phyloP scores from a whole-genome alignment of 495 filamentous ascomycete species.

The Delitschia confertaspora region DNA sequence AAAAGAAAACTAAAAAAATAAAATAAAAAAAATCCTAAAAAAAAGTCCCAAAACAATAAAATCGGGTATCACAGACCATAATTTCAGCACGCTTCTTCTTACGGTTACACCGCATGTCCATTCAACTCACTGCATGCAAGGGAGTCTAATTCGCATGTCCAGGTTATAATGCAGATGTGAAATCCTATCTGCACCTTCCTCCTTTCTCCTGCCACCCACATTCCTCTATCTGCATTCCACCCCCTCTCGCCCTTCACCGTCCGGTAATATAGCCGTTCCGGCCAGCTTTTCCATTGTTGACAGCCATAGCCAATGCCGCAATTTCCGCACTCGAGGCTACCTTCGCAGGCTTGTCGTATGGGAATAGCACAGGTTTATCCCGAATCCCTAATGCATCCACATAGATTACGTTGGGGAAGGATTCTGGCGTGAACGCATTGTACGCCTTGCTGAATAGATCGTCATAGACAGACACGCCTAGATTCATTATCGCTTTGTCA shows the following conservation, averaged over 20 bases:
- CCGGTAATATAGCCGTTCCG: slow-evolving; percentile 17
- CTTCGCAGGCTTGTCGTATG: slow-evolving; percentile 12
- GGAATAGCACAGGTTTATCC: slow-evolving; percentile 19
- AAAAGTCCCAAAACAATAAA: no score
- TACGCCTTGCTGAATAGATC: slow-evolving; percentile 18
- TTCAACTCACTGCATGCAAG: no score
- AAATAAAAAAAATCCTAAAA: no score
- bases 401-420: slow-evolving; percentile 26
- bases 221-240: not conserved
- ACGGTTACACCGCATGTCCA: no score
- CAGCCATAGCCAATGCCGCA: slow-evolving; percentile 17
- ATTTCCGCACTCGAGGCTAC: slow-evolving; percentile 18
- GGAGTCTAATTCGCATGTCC: no score
- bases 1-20: no score
- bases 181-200: not conserved
- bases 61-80: no score
- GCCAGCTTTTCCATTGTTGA: slow-evolving; percentile 23
- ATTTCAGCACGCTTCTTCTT: no score
- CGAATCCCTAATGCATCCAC: slow-evolving; percentile 20
- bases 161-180: no score
- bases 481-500: slow-evolving; percentile 25
- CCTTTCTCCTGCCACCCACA: not conserved
- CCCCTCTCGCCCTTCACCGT: no score
- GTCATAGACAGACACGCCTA: slow-evolving; percentile 14
- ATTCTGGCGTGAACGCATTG: slow-evolving; percentile 21